phyloP scores from a whole-genome alignment of 2,329 filamentous ascomycete species.

The Ilyonectria robusta region DNA sequence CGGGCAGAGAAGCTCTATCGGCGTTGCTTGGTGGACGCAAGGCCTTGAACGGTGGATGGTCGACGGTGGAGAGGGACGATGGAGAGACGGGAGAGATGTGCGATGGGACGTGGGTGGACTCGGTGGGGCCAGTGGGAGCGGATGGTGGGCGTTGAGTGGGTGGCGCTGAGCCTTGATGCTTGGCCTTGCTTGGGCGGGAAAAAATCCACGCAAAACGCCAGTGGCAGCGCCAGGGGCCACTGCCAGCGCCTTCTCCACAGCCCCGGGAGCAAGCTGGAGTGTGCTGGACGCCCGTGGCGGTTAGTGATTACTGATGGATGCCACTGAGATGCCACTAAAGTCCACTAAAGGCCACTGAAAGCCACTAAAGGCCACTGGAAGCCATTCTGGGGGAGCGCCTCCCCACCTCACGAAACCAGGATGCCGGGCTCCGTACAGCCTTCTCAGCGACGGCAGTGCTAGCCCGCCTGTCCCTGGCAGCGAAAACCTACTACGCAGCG shows the following conservation, averaged over 20 bases:
- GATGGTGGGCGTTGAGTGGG: conserved; percentile 7
- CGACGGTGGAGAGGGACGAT: not conserved
- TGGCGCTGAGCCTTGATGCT: conserved; percentile 9
- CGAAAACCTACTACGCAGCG: no score
- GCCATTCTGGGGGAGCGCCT: not conserved
- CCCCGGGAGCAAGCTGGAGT: no score
- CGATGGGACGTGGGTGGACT: conserved; percentile 20
- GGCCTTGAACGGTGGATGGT: conserved; percentile 15
- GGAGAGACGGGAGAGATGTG: conserved; percentile 17
- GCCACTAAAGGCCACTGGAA: not conserved
- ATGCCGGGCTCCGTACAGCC: not conserved
- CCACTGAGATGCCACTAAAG: not conserved
- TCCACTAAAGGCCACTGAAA: not conserved
- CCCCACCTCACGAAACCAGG: no score
- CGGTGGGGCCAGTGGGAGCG: conserved; percentile 7
- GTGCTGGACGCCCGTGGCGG: not conserved
- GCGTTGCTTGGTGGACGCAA: conserved; percentile 22
- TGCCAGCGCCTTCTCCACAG: conserved; percentile 9
- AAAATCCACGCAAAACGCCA: conserved; percentile 17
- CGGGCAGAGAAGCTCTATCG: conserved; percentile 5
- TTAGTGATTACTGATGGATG: not conserved
- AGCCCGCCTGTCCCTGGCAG: not conserved
- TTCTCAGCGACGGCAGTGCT: not conserved
- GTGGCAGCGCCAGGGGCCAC: conserved; percentile 6
- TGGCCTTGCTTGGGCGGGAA: conserved; percentile 4